Evolutionary conservation across 75 land plant species (phyloP).

Genomic region (Sequoia sempervirens): DNA sequence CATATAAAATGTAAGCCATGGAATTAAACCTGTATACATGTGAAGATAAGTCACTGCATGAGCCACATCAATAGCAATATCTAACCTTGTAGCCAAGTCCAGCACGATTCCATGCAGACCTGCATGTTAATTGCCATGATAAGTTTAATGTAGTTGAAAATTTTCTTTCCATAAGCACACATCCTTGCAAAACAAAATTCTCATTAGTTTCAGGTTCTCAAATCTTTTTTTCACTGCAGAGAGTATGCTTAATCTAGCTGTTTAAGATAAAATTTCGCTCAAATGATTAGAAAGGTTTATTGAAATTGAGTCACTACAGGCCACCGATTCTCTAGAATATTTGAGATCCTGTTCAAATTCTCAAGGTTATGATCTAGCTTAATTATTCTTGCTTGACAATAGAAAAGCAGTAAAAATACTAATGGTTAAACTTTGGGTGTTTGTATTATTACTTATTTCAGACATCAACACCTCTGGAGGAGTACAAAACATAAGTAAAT

Average conservation of each 20-base stretch:
- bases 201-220: neutral
- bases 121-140: conserved; percentile 18
- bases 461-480: neutral
- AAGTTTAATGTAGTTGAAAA: neutral
- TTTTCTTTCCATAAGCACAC: neutral
- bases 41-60: conserved; percentile 95
- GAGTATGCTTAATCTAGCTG: neutral
- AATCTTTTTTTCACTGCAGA: neutral
- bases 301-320: neutral
- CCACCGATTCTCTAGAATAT: neutral
- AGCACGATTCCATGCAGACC: conserved; percentile 59
- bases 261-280: neutral
- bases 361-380: neutral
- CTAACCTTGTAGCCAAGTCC: conserved; percentile 69
- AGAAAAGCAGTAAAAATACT: neutral
- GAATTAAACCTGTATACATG: conserved; percentile 63
- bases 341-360: neutral
- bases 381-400: neutral
- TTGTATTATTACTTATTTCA: neutral
- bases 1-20: neutral
- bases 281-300: neutral
- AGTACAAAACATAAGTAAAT: neutral
- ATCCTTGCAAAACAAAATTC: neutral
- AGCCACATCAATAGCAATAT: conserved; percentile 88
- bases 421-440: neutral